Conservation (phyloP, 2,329 filamentous ascomycete genomes). For the Lasiodiplodia gonubiensis region DNA sequence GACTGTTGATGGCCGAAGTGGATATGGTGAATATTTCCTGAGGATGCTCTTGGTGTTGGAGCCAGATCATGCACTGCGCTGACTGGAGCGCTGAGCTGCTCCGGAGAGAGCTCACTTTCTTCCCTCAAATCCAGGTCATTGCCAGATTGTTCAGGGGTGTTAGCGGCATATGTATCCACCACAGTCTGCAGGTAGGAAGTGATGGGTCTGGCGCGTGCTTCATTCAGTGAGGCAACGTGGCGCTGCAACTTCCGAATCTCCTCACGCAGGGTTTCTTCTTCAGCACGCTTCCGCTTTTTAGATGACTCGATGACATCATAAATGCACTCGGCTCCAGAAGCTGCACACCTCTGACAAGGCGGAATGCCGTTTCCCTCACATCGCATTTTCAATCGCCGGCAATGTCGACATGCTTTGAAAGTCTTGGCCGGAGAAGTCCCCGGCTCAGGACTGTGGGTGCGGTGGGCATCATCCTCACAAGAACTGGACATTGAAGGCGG, state of each 20-base stretch:
- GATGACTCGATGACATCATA: background rate
- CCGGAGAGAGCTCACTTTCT: background rate
- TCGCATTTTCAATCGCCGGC: constrained; percentile 14
- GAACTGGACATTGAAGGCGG: too few species aligned
- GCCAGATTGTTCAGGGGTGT: background rate
- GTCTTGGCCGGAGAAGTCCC: background rate
- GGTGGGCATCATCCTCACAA: background rate
- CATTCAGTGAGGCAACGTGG: background rate
- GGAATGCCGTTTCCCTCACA: constrained; percentile 6
- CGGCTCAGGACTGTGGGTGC: background rate
- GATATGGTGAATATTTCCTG: background rate
- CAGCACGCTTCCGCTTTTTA: background rate
- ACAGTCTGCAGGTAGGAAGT: background rate
- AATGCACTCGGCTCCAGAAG: background rate
- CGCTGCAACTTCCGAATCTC: background rate
- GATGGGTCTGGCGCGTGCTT: background rate
- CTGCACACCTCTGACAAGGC: background rate
- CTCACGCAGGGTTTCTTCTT: constrained; percentile 3
- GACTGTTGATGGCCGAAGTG: background rate
- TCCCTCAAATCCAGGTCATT: background rate
- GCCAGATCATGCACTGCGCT: constrained; percentile 1
- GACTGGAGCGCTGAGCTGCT: constrained; percentile 16
- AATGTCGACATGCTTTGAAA: constrained; percentile 18
- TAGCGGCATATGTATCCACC: too few species aligned
- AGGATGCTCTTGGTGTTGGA: background rate